Base-by-base conservation (phyloP, 306 rosid genomes). In the Vachellia pachyceras region DNA sequence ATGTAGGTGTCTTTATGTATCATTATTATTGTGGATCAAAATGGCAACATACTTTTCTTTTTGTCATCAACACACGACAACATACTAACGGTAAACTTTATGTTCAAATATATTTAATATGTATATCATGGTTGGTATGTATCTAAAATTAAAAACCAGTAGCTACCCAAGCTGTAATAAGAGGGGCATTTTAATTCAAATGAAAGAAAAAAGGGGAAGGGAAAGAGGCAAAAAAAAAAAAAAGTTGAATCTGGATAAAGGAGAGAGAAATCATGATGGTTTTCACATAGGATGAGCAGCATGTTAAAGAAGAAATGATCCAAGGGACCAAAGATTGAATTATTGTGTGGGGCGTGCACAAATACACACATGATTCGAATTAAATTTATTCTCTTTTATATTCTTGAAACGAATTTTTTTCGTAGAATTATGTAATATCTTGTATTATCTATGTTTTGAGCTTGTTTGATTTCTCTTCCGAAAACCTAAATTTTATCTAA, bases 261-360 rank as follows among this genome's bases (percentile, higher is more conserved):
- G 13, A 55, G 63, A 20, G 33, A 55, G 3, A 55, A 20, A 20
- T 20, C 29, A 55, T 55, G 1, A 55, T 55, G 63, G 33, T 55
- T 55, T n/a, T 55, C 63, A 55, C 63, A 55, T 20, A 8, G 63
- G 4, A 29, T 29, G 33, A 55, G 63, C 12, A 55, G 63, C 63
- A 55, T 55, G 63, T 20, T 55, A 8, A n/a, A 55, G 63, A 55
- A 20, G 63, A 20, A 55, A 55, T 55, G 11, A 55, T 55, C 29
- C 33, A 55, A 55, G 25, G 63, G 63, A 55, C 63, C 63, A 55
- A 55, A 55, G 63, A 20, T 55, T 55, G 63, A 55, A 55, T 55
- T 55, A 55, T 55, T 55, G 33, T 55, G 33, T 55, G 33, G 33
- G 63, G 33, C 63, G 63, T 20, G 63, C 33, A 55, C 29, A 55